Percentiles rank a stretch among this genome's conserved stretches.
phyloP scores from a whole-genome alignment of 495 filamentous ascomycete genomes.

The Xylaria cubensis region DNA sequence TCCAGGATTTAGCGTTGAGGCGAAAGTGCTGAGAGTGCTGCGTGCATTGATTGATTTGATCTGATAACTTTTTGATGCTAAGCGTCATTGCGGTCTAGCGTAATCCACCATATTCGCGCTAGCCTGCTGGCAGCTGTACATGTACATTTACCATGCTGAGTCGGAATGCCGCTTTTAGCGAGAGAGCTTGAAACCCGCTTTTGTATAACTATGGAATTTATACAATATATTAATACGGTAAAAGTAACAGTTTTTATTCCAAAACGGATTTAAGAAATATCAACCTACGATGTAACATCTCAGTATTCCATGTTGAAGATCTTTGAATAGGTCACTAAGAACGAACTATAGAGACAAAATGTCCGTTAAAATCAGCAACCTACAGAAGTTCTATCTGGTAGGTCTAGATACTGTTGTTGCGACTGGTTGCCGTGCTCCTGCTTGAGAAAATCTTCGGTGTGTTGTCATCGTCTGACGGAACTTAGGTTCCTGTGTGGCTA shows the following conservation, averaged over 20 bases:
- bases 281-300: background rate
- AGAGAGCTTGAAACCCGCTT: no score
- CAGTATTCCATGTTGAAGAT: background rate
- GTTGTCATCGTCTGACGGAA: no score
- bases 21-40: conserved; percentile 2
- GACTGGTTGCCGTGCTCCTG: no score
- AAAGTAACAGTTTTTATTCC: background rate
- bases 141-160: no score
- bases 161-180: no score
- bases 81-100: conserved; percentile 13
- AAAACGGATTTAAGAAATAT: background rate
- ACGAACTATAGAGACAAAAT: background rate
- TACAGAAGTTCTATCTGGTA: background rate
- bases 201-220: no score
- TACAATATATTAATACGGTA: no score
- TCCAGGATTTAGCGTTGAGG: conserved; percentile 12
- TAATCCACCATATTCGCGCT: background rate
- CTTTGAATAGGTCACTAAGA: no score
- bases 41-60: conserved; percentile 25
- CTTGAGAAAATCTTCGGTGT: no score
- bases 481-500: no score
- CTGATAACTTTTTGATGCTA: conserved; percentile 29
- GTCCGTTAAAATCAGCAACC: background rate
- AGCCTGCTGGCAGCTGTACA: background rate
- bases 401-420: no score